These are phyloP conservation scores for Moesziomyces sp. DNA, from an alignment of 1,284 basidiomycete species.

Conservation along the genomic window DNA sequence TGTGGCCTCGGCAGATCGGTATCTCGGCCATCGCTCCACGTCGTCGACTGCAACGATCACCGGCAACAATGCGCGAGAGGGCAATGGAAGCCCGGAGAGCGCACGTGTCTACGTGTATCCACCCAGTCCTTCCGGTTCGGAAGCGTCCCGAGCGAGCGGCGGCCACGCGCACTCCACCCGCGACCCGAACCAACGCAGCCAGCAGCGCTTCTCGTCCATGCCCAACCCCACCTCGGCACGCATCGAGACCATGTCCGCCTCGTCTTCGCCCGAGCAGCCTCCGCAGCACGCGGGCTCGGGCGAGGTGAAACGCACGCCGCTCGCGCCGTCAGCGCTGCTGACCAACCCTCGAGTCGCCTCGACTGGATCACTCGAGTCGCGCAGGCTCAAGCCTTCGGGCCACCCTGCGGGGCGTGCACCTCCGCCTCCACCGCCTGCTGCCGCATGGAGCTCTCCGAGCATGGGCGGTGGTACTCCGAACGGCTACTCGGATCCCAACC, in stretches of 20 bases:
- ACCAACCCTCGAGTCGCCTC: conserved; percentile 30
- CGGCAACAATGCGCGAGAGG: not conserved
- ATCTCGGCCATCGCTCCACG: conserved; percentile 33
- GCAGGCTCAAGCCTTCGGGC: conserved; percentile 30
- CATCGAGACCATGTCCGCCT: conserved; percentile 24
- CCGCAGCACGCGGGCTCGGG: conserved; percentile 1
- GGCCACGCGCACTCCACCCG: not conserved
- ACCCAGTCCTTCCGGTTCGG: conserved; percentile 54
- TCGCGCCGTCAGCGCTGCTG: conserved; percentile 48
- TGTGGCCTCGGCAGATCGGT: conserved; percentile 25
- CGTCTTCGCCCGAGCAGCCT: not conserved
- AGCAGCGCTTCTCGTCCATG: conserved; percentile 32
- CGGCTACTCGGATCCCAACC: conserved; percentile 53
- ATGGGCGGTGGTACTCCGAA: conserved; percentile 4
- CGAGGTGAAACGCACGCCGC: conserved; percentile 19
- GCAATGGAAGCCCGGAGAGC: conserved; percentile 21
- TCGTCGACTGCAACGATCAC: conserved; percentile 40
- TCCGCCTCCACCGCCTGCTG: conserved; percentile 48
- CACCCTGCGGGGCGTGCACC: conserved; percentile 56
- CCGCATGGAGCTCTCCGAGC: conserved; percentile 5
- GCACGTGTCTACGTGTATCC: conserved; percentile 61
- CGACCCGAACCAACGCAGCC: not conserved
- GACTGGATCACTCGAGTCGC: conserved; percentile 13
- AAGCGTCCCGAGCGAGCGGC: conserved; percentile 14
- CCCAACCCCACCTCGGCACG: conserved; percentile 28